Base-by-base conservation (phyloP, 2,329 filamentous ascomycete genomes). In the Gliomastix tumulicola region DNA sequence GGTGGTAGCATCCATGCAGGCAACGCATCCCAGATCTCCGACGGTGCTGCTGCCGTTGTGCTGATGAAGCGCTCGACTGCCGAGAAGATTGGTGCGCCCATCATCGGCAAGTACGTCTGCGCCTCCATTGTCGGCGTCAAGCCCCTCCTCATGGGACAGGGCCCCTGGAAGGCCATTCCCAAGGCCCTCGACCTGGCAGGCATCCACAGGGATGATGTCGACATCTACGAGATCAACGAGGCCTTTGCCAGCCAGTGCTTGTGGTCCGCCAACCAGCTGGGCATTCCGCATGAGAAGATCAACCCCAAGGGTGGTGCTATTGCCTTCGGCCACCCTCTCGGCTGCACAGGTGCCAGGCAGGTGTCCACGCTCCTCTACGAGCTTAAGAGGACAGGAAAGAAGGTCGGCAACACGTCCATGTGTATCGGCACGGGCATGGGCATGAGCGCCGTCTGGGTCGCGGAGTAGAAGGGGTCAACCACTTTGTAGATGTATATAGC, bases 201-300 rank as follows among this genome's bases (percentile, higher is more conserved):
- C 41, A 79, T 98, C 50, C 72, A 70, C 57, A 87, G 82, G 63
- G 83, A 94, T 39, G 90, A 97, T 49, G 88, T 98, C 21, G 92
- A 97, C 59, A 90, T 97, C 55, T 97, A 78, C 55, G 92, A 98
- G 76, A 96, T 98, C 74, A 98, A 98, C 71, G 92, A 98, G 76
- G 92, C 92, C 2, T 98, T 98, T 61, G 92, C 92, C 21, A 86
- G 79, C 45, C 90, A 97, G 74, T 95, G 88, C 63, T 63, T 97
- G 47, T 97, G 85, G 84, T 96, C 88, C 62, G 79, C 86, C 44
- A 86, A 92, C 53, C 82, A 96, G 70, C 76, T 98, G 17, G 83
- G 82, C 31, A 66, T 98, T 20, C 84, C 88, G 36, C 57, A 72
- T 42, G 82, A 86, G 47, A 97, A 96, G 76, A 80, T 98, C 56